Base-by-base conservation (phyloP, 2,329 filamentous ascomycete genomes). In the Myriangium duriaei region DNA sequence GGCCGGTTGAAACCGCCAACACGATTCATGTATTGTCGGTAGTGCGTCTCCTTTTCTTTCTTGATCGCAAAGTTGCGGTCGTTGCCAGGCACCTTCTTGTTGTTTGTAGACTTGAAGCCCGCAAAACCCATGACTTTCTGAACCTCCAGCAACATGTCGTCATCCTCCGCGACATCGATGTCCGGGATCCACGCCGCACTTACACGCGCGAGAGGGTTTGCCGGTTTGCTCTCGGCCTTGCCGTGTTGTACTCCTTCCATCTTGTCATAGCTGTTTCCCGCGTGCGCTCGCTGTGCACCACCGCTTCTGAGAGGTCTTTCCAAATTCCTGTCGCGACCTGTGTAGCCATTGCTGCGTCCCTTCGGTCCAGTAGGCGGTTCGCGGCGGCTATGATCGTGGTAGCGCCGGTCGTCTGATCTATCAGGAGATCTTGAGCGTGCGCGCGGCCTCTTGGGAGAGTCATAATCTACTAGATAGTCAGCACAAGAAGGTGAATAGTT, bases 21-120 rank as follows among this genome's bases (percentile, higher is more conserved):
- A 40, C 82, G 72, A 54, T 91, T 91, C 76, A 98, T 98, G 61
- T 98, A 98, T 71, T 98, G 91, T 49, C 91, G 72, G 55, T 95
- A 96, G 66, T 92, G 75, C 11, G 79, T 82, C 74, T 85, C 87
- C 75, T 94, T 95, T 63, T 91, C 85, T 68, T 91, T 95, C 48
- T 79, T 69, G 37, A 95, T 76, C 0, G 69, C 84, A 39, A 82
- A 87, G 30, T 79, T 75, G 54, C 86, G 59, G 34, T 68, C 76
- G 55, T 98, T 98, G 2, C 91, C 91, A 0, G 74, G 71, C 1
- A 98, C 78, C 55, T 95, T 92, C 39, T 81, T 85, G 43, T 82
- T 76, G 61, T 96, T 92, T 13, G 91, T 96, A 15, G 76, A 78
- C 41, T 77, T 79, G 61, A 96, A 98, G 1, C 72, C 74, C 12